These are phyloP conservation scores for Exophiala sp. DNA, from an alignment of 2,329 filamentous ascomycete species.

Conservation along the genomic window DNA sequence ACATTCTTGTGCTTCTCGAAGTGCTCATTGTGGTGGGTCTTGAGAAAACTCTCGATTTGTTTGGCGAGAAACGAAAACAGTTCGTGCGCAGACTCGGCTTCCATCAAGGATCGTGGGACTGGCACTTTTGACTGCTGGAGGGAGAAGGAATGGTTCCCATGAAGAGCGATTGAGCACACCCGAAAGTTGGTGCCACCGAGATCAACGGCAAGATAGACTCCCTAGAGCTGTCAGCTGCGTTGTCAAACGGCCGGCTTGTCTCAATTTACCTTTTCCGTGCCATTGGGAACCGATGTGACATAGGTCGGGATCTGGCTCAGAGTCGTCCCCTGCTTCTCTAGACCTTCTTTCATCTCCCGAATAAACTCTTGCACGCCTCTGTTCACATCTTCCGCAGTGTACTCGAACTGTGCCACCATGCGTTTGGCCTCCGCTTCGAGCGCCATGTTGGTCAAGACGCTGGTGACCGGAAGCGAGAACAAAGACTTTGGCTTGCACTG, in stretches of 20 bases:
- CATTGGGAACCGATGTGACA: slow-evolving; percentile 91
- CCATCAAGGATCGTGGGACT: slow-evolving; percentile 86
- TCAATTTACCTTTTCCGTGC: slow-evolving; percentile 90
- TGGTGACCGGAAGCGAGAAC: slow-evolving; percentile 25
- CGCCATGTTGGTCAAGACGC: slow-evolving; percentile 28
- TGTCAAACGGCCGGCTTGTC: slow-evolving; percentile 2
- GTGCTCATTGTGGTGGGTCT: slow-evolving; percentile 79
- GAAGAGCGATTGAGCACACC: slow-evolving; percentile 88
- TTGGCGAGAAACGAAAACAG: slow-evolving; percentile 89
- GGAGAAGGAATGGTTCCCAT: slow-evolving; percentile 91
- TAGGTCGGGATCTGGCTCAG: slow-evolving; percentile 96
- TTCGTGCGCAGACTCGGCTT: slow-evolving; percentile 74
- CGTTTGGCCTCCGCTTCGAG: slow-evolving; percentile 66
- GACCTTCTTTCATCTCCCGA: slow-evolving; percentile 77
- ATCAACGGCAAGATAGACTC: slow-evolving; percentile 91
- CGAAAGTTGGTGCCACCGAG: slow-evolving; percentile 98
- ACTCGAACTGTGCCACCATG: slow-evolving; percentile 80
- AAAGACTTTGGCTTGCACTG: slow-evolving; percentile 29
- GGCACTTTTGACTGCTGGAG: slow-evolving; percentile 88
- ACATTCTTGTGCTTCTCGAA: slow-evolving; percentile 66
- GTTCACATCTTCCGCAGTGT: slow-evolving; percentile 70
- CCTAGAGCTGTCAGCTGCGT: slow-evolving; percentile 48
- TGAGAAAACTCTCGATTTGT: slow-evolving; percentile 84
- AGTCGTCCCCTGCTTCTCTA: slow-evolving; percentile 69
- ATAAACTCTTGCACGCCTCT: slow-evolving; percentile 80